Evolutionary conservation across 2,329 filamentous ascomycete species (phyloP), one percentile per base, ranked within the genome.

Genomic region (Grosmannia clavigera): DNA sequence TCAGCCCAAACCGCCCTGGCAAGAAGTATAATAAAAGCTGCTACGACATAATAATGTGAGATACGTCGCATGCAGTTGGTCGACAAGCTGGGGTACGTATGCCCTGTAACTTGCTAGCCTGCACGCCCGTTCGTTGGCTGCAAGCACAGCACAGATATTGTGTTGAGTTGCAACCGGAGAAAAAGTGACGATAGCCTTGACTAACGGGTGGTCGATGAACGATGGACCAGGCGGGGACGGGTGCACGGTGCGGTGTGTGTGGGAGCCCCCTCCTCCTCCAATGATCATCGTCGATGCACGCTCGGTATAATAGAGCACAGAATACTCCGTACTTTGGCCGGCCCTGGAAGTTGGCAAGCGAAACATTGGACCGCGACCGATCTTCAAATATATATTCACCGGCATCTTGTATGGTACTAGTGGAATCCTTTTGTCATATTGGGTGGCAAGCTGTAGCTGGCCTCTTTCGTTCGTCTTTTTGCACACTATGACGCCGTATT

Each of bases 171-270:
- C 57, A 61, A 25, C 57, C 60, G 60, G 60, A 61, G 57, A 61
- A 61, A 61, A 61, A 48, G 53, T 61, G 60, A 59, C 60, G 60
- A 61, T 58, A 58, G 51, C 38, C 31, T 61, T 51, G 40, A 46
- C 53, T 43, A 35, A 51, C 54, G 51, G 59, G 22, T 54, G 38
- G 50, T n/a, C 46, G 55, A 53, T 53, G 50, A 38, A 16, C 31
- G 48, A 55, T 38, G 58, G 53, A 40, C 31, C 25, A 35, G 54
- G 46, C 40, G 46, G n/a, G 51, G 58, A n/a, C 25, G 58, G 57
- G 29, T 16, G 57, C 11, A 46, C 19, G 35, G 51, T 29, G 51
- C 29, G 35, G 35, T n/a, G 38, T 33, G 33, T 22, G 29, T 58
- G 27, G 31, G 46, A 38, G 50, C 52, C 29, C 14, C 14, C 52